Conservation (phyloP, 2,329 filamentous ascomycete species). For the Davidsoniella virescens region DNA sequence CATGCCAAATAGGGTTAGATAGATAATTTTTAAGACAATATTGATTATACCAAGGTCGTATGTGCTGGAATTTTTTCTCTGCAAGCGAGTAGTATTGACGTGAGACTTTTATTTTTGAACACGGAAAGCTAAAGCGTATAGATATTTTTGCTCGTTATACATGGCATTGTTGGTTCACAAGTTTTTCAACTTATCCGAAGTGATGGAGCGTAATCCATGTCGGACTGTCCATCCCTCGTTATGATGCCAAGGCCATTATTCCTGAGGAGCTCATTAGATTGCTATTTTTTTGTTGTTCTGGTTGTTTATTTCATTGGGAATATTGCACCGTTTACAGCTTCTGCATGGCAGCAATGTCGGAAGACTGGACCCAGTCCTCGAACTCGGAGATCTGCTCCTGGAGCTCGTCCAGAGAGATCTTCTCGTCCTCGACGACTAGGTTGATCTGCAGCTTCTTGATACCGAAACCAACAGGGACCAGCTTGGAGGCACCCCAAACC, state of each 20-base stretch:
- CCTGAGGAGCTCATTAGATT: constrained; percentile 3
- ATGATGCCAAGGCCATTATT: neutral
- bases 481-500: constrained; percentile 83
- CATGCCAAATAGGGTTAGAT: too few species aligned
- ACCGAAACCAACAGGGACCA: constrained; percentile 85
- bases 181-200: constrained; percentile 1
- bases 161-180: neutral
- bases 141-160: too few species aligned
- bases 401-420: constrained; percentile 64
- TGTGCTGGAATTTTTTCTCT: too few species aligned
- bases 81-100: too few species aligned
- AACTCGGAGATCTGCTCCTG: constrained; percentile 67
- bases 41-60: too few species aligned
- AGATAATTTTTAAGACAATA: too few species aligned
- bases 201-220: neutral
- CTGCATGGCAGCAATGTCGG: constrained; percentile 80
- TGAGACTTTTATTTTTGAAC: too few species aligned
- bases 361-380: constrained; percentile 93
- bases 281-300: constrained; percentile 8
- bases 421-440: constrained; percentile 73
- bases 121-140: neutral
- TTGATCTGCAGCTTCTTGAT: constrained; percentile 99
- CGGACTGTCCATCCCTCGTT: constrained; percentile 3
- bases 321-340: constrained; percentile 50
- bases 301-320: constrained; percentile 11